Percentiles rank a stretch among this genome's conserved stretches.
These are phyloP conservation scores for Linnemannia schmuckeri DNA, from an alignment of 192 early-diverging fungal genomes.

Conservation along the genomic window DNA sequence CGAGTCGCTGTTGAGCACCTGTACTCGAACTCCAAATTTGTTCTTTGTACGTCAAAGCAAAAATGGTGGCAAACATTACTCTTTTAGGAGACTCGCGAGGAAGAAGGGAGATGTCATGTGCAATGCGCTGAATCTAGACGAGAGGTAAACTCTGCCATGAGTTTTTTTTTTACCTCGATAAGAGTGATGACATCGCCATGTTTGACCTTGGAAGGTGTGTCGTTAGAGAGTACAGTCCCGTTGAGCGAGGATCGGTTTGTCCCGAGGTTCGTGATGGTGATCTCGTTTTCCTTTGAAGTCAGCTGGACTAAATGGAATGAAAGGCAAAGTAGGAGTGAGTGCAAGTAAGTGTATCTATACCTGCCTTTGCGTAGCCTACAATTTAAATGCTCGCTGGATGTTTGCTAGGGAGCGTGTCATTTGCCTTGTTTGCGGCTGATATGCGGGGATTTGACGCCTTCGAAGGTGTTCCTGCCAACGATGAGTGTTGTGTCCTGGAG, in stretches of 20 bases:
- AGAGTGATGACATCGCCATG: conserved; percentile 22
- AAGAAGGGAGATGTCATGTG: background rate
- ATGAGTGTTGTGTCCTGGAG: background rate
- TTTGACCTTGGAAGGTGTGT: background rate
- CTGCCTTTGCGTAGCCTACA: too few species aligned
- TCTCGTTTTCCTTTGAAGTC: background rate
- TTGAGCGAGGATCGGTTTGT: conserved; percentile 41
- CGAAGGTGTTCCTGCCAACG: conserved; percentile 28
- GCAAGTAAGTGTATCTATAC: background rate
- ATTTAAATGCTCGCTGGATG: too few species aligned
- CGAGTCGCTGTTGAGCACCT: background rate
- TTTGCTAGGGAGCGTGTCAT: background rate
- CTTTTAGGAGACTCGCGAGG: background rate
- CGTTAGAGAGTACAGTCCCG: conserved; percentile 24
- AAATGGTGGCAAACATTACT: background rate
- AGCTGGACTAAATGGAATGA: conserved; percentile 18
- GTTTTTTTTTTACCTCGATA: conserved; percentile 24
- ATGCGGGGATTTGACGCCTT: conserved; percentile 16
- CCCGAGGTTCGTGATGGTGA: conserved; percentile 22
- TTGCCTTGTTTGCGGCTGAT: conserved; percentile 43
- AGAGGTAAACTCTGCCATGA: background rate
- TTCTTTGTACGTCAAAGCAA: background rate
- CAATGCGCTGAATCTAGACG: background rate
- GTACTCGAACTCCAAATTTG: background rate
- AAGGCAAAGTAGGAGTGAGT: background rate